Evolutionary conservation across 805 yeast species (phyloP), one percentile per base, ranked within the genome.

Genomic region (Sporopachydermia lactativora): DNA sequence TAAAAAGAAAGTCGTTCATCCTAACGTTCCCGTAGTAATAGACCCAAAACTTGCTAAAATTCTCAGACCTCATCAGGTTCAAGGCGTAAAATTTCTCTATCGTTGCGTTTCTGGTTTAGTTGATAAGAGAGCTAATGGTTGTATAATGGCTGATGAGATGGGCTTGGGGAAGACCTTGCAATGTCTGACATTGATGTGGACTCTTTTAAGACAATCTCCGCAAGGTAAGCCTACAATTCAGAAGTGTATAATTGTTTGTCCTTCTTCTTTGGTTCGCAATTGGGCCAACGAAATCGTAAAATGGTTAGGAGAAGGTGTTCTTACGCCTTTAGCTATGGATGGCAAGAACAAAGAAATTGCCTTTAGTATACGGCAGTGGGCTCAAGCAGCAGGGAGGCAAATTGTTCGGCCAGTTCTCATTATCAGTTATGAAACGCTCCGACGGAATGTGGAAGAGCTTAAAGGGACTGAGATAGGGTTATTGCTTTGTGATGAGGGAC

Each of bases 81-180:
- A 89, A 39, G 98, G 98, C 47, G 96, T 89, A 35, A 75, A 83
- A 56, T 92, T 92, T 55, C 61, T 92, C 43, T 92, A 86, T 52
- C 63, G 88, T 42, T 89, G 98, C 59, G 85, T 94, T 0, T 71
- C 96, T 1, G 98, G 98, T 0, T 60, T 88, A 24, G 71, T 79
- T 18, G 85, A 81, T 54, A 71, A 84, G 4, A 67, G 80, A 24
- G 96, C 96, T 0, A 75, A 81, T 52, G 98, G 98, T 2, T 89
- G 96, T 54, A 89, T 89, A 39, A 89, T 89, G 97, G 96, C 96
- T 0, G 96, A 86, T 61, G 96, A 83, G 58, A 86, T 86, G 96
- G 96, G 96, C 3, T 65, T 85, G 34, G 96, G 96, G 17, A 85
- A 85, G 54, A 85, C 96, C 1, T 64, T 85, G 17, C 96, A 85